Evolutionary conservation across 2,329 filamentous ascomycete genomes (phyloP).

Genomic region (Fusarium sarcochroum): DNA sequence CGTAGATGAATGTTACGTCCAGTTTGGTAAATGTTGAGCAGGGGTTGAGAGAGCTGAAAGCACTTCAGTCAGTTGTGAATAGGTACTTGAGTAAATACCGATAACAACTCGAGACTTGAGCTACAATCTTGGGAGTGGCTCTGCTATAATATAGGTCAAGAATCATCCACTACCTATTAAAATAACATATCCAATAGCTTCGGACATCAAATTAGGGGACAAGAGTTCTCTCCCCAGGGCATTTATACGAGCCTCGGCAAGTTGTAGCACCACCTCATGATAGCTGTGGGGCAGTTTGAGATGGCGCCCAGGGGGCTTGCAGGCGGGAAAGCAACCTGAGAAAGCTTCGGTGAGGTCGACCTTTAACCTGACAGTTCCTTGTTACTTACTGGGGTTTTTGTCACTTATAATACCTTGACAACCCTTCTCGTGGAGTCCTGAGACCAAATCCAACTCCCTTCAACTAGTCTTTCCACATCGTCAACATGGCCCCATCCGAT

Average conservation of each 20-base stretch:
- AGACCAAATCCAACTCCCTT: neutral
- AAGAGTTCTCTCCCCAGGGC: too few species aligned
- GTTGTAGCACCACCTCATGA: neutral
- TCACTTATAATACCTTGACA: neutral
- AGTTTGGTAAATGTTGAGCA: neutral
- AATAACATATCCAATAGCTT: too few species aligned
- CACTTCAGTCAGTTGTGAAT: too few species aligned
- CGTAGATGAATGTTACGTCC: neutral
- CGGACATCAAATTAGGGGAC: too few species aligned
- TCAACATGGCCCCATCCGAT: conserved; percentile 47
- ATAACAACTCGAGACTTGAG: too few species aligned
- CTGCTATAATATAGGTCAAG: too few species aligned
- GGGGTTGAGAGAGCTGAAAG: neutral
- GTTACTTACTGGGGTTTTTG: too few species aligned
- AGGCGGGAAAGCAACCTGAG: neutral
- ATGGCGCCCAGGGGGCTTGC: neutral
- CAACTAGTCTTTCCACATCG: neutral
- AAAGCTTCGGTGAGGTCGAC: too few species aligned
- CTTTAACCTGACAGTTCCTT: too few species aligned
- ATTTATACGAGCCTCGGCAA: conserved; percentile 30
- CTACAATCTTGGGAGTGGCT: too few species aligned
- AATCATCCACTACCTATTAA: too few species aligned
- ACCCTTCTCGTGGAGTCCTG: neutral
- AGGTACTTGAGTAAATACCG: too few species aligned
- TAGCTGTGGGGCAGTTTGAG: conserved; percentile 6